Evolutionary conservation across 345 rosid genomes (phyloP).

Genomic region (Bruguiera sexangula): DNA sequence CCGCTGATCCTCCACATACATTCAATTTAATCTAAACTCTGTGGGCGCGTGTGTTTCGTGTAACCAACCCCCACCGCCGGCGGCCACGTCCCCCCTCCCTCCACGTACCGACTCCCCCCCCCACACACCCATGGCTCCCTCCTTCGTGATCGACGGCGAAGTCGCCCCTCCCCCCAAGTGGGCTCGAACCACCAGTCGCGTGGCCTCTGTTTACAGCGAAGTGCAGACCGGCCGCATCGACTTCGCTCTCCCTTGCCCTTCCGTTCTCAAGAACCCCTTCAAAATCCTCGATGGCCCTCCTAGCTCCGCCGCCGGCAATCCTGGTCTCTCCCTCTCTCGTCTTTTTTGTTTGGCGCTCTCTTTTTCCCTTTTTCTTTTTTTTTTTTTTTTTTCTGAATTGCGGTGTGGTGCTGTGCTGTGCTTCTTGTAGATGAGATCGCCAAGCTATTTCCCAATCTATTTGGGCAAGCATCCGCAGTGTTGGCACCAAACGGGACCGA

Average conservation of each 20-base stretch:
- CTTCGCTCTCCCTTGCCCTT: conserved; percentile 74
- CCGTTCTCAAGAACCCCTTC: conserved; percentile 63
- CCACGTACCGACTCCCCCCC: too few species aligned
- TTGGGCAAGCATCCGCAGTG: conserved; percentile 79
- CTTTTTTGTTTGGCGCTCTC: conserved; percentile 5
- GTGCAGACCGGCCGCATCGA: conserved; percentile 78
- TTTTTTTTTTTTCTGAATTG: background rate
- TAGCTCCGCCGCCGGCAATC: conserved; percentile 92
- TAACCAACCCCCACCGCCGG: background rate
- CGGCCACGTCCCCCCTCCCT: background rate
- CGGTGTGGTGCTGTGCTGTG: background rate
- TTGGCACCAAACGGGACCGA: conserved; percentile 44
- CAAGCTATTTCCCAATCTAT: conserved; percentile 80
- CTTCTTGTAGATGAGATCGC: conserved; percentile 66
- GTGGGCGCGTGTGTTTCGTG: too few species aligned
- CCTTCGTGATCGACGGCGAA: conserved; percentile 46
- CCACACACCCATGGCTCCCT: conserved; percentile 47
- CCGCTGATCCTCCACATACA: too few species aligned
- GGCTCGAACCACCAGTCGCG: conserved; percentile 46
- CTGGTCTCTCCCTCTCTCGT: conserved; percentile 38
- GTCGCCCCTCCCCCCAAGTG: conserved; percentile 25
- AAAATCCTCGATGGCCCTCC: conserved; percentile 78
- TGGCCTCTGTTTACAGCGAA: conserved; percentile 74
- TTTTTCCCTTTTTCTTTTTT: background rate
- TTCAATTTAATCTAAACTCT: background rate